Evolutionary conservation across 2,329 filamentous ascomycete genomes (phyloP).

Genomic region (Diaporthe helianthi): DNA sequence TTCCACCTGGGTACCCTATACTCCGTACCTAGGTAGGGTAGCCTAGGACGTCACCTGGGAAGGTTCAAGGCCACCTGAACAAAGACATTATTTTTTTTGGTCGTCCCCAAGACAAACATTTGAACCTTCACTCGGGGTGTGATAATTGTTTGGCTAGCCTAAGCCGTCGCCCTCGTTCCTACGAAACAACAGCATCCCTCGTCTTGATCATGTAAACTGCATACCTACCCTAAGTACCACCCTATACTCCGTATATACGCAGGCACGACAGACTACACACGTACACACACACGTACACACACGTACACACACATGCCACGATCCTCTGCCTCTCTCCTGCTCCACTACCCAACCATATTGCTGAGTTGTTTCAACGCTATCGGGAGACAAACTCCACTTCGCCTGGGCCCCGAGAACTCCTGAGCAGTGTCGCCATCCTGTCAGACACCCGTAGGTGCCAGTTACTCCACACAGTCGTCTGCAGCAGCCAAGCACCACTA

Average conservation of each 20-base stretch:
- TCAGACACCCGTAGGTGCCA: conserved; percentile 17
- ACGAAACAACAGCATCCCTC: background rate
- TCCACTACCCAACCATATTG: conserved; percentile 11
- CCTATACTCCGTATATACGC: too few relatives aligned
- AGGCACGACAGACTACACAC: background rate
- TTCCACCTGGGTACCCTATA: background rate
- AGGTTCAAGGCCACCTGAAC: conserved; percentile 13
- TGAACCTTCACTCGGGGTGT: background rate
- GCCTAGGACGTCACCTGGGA: conserved; percentile 10
- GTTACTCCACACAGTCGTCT: background rate
- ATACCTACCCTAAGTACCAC: background rate
- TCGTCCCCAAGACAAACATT: background rate
- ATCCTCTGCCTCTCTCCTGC: conserved; percentile 17
- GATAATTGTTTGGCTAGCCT: background rate
- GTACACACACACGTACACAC: background rate
- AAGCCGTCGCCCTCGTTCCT: background rate
- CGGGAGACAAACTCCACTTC: conserved; percentile 16
- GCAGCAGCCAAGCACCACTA: conserved; percentile 18
- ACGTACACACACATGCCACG: background rate
- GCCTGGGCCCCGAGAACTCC: conserved; percentile 8
- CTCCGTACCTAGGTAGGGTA: background rate
- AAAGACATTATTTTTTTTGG: background rate
- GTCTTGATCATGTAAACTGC: background rate
- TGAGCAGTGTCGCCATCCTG: conserved; percentile 23
- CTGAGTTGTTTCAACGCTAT: conserved; percentile 24